Percentiles rank a stretch among this genome's conserved stretches.
Conservation (phyloP, 2,329 filamentous ascomycete species). For the Drechslerella stenobrocha region DNA sequence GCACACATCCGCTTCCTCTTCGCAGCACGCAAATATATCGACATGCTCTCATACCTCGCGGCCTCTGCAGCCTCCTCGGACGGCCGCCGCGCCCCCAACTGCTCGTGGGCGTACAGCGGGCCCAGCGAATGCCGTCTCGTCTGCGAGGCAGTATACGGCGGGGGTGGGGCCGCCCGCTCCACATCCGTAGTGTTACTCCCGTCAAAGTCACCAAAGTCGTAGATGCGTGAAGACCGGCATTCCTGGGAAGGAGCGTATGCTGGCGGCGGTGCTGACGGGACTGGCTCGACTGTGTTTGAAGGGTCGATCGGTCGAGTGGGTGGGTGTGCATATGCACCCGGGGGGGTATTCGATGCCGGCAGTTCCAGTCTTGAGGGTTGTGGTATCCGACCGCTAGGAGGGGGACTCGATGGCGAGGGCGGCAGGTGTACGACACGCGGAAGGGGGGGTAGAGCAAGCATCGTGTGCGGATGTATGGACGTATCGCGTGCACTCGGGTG, state of each 20-base stretch:
- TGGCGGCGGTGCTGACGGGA: conserved; percentile 36
- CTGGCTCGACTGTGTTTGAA: conserved; percentile 21
- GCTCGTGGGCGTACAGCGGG: background rate
- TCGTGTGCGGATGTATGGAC: too few relatives aligned
- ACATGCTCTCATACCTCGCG: conserved; percentile 29
- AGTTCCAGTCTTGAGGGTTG: conserved; percentile 1
- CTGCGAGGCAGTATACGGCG: conserved; percentile 30
- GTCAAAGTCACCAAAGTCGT: conserved; percentile 29
- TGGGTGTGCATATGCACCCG: background rate
- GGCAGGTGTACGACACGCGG: too few relatives aligned
- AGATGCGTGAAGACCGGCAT: conserved; percentile 37
- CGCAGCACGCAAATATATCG: conserved; percentile 31
- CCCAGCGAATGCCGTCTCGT: conserved; percentile 11
- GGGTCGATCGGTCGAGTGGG: conserved; percentile 1
- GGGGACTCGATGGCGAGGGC: background rate
- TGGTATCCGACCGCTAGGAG: conserved; percentile 8
- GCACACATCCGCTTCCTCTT: conserved; percentile 31
- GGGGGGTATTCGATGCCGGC: conserved; percentile 11
- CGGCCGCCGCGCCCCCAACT: too few relatives aligned
- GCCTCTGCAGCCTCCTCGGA: conserved; percentile 12
- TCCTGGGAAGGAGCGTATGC: conserved; percentile 39
- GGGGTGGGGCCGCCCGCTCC: conserved; percentile 37
- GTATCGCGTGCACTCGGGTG: too few relatives aligned
- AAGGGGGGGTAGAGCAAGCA: too few relatives aligned
- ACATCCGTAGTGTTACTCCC: conserved; percentile 25